Percentiles rank a stretch among this genome's conserved stretches.
Conservation (phyloP, 2,329 filamentous ascomycete genomes). For the Tolypocladium album region DNA sequence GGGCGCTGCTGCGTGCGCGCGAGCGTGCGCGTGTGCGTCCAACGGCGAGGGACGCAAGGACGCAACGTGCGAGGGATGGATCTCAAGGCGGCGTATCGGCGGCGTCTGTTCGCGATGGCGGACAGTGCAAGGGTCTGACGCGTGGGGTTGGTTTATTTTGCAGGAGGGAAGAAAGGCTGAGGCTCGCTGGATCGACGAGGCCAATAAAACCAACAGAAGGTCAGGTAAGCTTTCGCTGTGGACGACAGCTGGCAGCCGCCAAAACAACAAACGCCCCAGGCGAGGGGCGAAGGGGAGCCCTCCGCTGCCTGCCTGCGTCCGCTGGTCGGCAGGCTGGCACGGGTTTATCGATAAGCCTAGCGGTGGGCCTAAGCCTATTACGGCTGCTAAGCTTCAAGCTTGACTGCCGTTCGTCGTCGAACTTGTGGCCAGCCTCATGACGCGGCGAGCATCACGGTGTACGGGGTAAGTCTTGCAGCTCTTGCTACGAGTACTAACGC, state of each 20-base stretch:
- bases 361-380: not conserved
- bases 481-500: not conserved
- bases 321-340: not conserved
- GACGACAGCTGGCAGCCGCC: not conserved
- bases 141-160: constrained; percentile 4
- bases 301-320: not conserved
- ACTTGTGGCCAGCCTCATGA: not conserved
- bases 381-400: not conserved
- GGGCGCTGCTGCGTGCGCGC: not conserved
- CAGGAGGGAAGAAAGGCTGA: constrained; percentile 8
- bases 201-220: not conserved
- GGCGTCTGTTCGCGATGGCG: constrained; percentile 5
- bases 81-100: constrained; percentile 7
- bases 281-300: too few species aligned
- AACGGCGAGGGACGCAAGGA: not conserved
- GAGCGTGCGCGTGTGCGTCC: not conserved
- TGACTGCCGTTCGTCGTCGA: too few species aligned
- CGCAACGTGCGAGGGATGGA: not conserved
- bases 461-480: not conserved
- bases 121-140: constrained; percentile 6
- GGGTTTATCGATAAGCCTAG: not conserved
- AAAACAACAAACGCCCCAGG: not conserved
- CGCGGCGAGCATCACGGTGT: too few species aligned
- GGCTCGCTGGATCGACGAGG: not conserved
- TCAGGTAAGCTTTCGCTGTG: not conserved